Base-by-base conservation (phyloP, 305 asterid genomes). In the Fraxinus nigra region DNA sequence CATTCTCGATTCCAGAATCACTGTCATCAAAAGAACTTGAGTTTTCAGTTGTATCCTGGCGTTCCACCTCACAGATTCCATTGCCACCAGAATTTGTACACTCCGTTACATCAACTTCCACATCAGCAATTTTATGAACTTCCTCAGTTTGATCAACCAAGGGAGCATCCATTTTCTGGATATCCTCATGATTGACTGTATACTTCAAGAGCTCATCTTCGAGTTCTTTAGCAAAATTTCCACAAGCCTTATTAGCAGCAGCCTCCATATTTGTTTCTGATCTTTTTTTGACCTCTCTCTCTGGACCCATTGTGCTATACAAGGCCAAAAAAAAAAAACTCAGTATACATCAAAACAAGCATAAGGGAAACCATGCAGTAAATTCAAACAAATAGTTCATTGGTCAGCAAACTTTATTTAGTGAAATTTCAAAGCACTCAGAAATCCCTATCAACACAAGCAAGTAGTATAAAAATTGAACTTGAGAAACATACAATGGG, bases 11-110 rank as follows among this genome's bases (percentile, higher is more conserved):
- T 77, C 79, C 93, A 46, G 88, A 90, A 79, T 76, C 84, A 63
- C 92, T 89, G 81, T 84, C 91, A 74, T 84, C 95, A 82, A 96
- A 96, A 33, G 99, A 96, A 87, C 98, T 95, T 4, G 96, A 94
- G 89, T 88, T 84, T 87, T 91, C 98, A 2, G 99, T 92, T 82
- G 89, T 70, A 78, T 88, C 92, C 75, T 87, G 88, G 82, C 20
- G 7, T 74, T 83, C 91, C 46, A 84, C 83, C 81, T 85, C 85
- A 83, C 86, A 86, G 80, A 79, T 78, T 85, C 84, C 83, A 76
- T 51, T 81, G 79, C 85, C 86, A 83, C 78, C 78, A 76, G 89
- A 80, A 82, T 83, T 85, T 77, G 93, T 79, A 84, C 86, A 84
- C 7, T 85, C 92, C 13, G 85, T 88, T 63, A 88, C 86, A 82